Base-by-base conservation (phyloP, 1,284 basidiomycete species). In the Cutaneotrichosporon sp. region DNA sequence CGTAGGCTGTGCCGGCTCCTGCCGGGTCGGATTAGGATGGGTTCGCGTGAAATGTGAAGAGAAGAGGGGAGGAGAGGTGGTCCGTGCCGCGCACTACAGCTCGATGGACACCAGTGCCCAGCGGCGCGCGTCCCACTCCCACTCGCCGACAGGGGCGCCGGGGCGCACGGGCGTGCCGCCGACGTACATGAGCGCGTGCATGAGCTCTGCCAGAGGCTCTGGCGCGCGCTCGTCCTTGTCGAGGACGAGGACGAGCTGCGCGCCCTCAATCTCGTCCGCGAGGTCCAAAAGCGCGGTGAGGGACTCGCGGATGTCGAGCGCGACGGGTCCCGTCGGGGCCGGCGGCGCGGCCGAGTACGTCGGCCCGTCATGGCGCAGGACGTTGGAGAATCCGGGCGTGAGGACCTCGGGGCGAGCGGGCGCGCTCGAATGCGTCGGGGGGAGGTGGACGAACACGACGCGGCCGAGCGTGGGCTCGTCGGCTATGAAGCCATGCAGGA, bases 61-160 rank as follows among this genome's bases (percentile, higher is more conserved):
- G 47, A n/a, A n/a, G n/a, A n/a, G n/a, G n/a, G n/a, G n/a, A 5
- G 22, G 18, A 9, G 24, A n/a, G 47, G 27, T 31, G 25, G 27
- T 31, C 47, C 25, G 25, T 27, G 47, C 25, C 29, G 29, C n/a
- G n/a, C n/a, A 9, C 67, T 68, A 79, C 63, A 79, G 58, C 63
- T 80, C 79, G 65, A 80, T 72, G n/a, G 73, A 76, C 13, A 80
- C 76, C 61, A 80, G 62, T 13, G 78, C 77, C 77, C 77, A 80
- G 31, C 70, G 68, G 31, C 57, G 68, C 14, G 66, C 58, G 62
- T 80, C 75, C 75, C 77, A 80, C 29, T 76, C 73, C 68, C 73
- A 79, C 9, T 74, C 76, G 22, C 73, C 74, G 29, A 74, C 70
- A 20, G 74, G 61, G 3, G 59, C 68, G 20, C 74, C 72, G 24